Evolutionary conservation across 257 asterid genomes (phyloP), one percentile per base, ranked within the genome.

Genomic region (Scutellaria galericulata): DNA sequence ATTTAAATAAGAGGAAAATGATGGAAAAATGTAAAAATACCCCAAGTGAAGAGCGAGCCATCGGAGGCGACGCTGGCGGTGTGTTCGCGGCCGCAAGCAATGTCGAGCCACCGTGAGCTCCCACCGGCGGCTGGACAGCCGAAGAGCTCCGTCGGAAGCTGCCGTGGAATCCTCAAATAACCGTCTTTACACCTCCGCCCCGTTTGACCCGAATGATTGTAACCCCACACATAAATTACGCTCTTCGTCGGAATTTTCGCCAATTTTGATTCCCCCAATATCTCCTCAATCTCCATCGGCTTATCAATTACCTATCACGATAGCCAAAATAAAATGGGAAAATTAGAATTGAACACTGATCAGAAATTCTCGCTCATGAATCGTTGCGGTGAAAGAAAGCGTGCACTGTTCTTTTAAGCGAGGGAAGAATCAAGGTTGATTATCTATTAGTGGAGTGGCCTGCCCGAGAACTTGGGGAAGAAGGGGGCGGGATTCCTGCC

Each of bases 21-120:
- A 7, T 14, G 47, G 42, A 53, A 7, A 11, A 63, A 53, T 54
- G 74, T 56, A 3, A 58, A 1, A 75, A 59, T 83, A 94, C 98
- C 98, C 98, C 97, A 94, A 11, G 99, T 91, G 83, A 91, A 91
- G 51, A 94, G 87, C 6, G 92, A 88, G 14, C 99, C 97, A 75
- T 94, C 95, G 46, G 97, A 94, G 42, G 99, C 90, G 31, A 91
- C 87, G 41, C 92, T 91, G 7, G 97, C 93, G 12, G 97, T 94
- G 80, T 94, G 99, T 54, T 90, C 96, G 27, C 95, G 88, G 65
- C 96, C 99, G 75, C 99, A 94, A 47, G 99, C 90, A 24, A 94
- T 88, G 59, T 91, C 97, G 58, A 88, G 80, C 97, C 97, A 94
- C 75, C 96, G 87, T 9, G 87, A 85, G 66, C 81, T 91, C 3